These are phyloP conservation scores for Yarrowia osloensis DNA, from an alignment of 805 yeast genomes.

Conservation along the genomic window DNA sequence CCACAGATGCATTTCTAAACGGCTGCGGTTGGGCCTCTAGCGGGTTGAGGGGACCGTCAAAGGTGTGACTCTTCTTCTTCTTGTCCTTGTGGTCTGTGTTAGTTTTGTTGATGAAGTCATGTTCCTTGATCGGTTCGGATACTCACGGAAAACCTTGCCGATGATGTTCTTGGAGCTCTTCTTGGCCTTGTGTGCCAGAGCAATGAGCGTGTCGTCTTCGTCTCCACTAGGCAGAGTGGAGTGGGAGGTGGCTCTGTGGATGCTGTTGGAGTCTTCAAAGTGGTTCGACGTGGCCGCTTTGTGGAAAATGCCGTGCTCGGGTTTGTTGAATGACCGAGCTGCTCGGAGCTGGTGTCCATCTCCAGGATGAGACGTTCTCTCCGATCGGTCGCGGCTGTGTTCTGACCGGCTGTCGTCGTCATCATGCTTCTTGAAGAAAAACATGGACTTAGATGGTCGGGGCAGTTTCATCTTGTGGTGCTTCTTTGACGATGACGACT, in stretches of 20 bases:
- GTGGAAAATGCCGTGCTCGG: conserved; percentile 22
- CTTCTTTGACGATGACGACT: neutral
- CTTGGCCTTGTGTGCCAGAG: conserved; percentile 13
- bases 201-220: neutral
- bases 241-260: conserved; percentile 1
- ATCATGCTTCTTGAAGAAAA: conserved; percentile 26
- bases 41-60: conserved; percentile 22
- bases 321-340: conserved; percentile 16
- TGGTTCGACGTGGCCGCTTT: conserved; percentile 11
- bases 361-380: neutral
- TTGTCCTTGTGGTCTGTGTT: conserved; percentile 26
- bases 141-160: conserved; percentile 29
- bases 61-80: conserved; percentile 10
- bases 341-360: conserved; percentile 15
- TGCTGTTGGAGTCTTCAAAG: conserved; percentile 5
- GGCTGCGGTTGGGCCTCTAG: conserved; percentile 1
- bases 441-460: conserved; percentile 25
- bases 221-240: conserved; percentile 11
- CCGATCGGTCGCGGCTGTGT: neutral
- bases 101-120: neutral
- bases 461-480: conserved; percentile 17
- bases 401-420: conserved; percentile 18
- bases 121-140: neutral
- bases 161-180: conserved; percentile 7
- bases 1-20: conserved; percentile 26